Percentiles rank a stretch among this genome's conserved stretches.
phyloP scores from a whole-genome alignment of 176 grass and related monocot genomes.

The Elymus sibiricus region DNA sequence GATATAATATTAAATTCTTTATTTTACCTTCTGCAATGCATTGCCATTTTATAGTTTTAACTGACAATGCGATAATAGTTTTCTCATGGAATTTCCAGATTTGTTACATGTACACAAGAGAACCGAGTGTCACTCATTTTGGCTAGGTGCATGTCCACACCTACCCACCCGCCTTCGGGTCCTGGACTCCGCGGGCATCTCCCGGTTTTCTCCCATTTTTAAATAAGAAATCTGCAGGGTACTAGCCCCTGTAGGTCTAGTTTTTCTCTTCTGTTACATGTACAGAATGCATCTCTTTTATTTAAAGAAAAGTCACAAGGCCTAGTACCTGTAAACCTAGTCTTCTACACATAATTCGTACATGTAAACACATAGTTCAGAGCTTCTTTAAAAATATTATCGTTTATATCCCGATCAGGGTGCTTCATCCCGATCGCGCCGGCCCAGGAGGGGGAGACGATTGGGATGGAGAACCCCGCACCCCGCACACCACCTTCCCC shows the following conservation, averaged over 20 bases:
- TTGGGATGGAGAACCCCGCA: background rate
- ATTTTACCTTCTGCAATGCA: background rate
- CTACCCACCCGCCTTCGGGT: background rate
- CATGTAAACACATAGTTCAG: background rate
- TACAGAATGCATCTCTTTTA: background rate
- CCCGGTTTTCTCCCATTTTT: background rate
- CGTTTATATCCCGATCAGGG: background rate
- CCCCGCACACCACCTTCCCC: background rate
- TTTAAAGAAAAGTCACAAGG: background rate
- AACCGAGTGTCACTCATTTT: background rate
- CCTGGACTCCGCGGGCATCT: background rate
- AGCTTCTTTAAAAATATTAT: background rate
- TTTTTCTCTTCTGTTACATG: background rate
- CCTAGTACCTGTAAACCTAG: background rate
- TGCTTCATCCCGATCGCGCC: background rate
- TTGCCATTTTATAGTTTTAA: slow-evolving; percentile 4
- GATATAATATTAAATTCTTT: background rate
- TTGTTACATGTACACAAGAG: background rate
- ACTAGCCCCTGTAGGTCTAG: background rate
- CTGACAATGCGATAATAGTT: background rate
- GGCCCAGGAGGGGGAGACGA: background rate
- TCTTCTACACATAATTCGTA: background rate
- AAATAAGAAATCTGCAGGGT: background rate
- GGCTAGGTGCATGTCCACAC: background rate
- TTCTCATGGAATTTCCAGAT: background rate